Base-by-base conservation (phyloP, 2,329 filamentous ascomycete species). In the Penicillium sp. region DNA sequence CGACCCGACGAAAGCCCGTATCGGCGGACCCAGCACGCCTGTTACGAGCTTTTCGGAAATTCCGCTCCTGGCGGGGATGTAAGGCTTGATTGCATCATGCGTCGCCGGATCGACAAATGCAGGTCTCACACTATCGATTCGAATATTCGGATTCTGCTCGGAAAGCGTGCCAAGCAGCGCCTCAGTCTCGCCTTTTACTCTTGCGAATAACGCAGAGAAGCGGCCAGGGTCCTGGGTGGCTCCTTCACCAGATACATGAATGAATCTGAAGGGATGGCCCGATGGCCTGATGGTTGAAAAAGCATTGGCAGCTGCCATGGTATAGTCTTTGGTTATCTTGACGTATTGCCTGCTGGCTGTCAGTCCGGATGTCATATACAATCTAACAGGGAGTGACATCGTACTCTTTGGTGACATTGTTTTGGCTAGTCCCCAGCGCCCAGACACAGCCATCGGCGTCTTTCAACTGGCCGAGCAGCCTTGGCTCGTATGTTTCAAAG, bases 361-460 rank as follows among this genome's bases (percentile, higher is more conserved):
- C 50, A 37, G 13, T 63, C 22, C 5, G 2, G 1, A n/a, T 11
- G 13, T 12, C 1, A 35, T 3, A 13, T 6, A n/a, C 8, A 10
- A 9, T 14, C 7, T 34, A 9, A 34, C 1, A 14, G 4, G 9
- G 4, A 13, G 16, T 19, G 3, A 18, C 29, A 22, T 12, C 77
- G 52, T 61, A 84, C 78, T 84, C 80, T 52, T 80, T 81, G 49
- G 64, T 64, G 7, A 88, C 84, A 34, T 77, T 70, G 10, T 67
- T 80, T 60, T 83, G 79, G 53, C 79, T 82, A 40, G 84, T 81
- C 0, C 87, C 87, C 63, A 86, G 74, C 0, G 87, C 86, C 87
- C 87, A 91, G 1, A 90, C 83, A 51, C 82, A 86, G 2, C 83
- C 86, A 7, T 78, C 72, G 0, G 86, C 87, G 18, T 80, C 86